phyloP scores from a whole-genome alignment of 306 rosid genomes.

The Hippophae rhamnoides region DNA sequence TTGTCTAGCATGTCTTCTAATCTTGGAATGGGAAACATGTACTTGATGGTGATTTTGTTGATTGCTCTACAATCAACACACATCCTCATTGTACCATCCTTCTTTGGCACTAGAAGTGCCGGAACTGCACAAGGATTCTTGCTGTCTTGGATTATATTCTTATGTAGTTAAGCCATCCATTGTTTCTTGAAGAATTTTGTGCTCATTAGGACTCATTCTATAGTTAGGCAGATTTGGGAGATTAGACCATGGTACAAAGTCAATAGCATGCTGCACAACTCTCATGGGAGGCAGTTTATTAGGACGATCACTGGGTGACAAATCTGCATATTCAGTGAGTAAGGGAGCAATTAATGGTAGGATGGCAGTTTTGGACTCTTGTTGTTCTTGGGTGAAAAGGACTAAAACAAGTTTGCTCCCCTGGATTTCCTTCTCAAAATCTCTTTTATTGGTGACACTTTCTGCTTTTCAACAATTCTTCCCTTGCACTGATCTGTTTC shows the following conservation, averaged over 20 bases:
- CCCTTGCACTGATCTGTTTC: too few species aligned
- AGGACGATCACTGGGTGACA: not conserved
- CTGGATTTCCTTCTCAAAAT: too few species aligned
- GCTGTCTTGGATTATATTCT: not conserved
- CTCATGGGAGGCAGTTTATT: not conserved
- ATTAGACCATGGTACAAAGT: not conserved
- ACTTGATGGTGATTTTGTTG: not conserved
- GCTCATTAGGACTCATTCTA: not conserved
- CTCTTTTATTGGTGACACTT: too few species aligned
- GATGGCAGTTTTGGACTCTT: too few species aligned
- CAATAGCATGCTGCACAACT: not conserved
- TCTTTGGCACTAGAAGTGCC: not conserved
- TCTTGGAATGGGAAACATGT: not conserved
- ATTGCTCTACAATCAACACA: not conserved
- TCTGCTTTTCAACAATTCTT: too few species aligned
- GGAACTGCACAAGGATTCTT: not conserved
- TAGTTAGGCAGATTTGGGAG: not conserved
- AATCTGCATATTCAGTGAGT: too few species aligned
- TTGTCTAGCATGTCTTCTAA: not conserved
- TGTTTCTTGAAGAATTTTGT: too few species aligned
- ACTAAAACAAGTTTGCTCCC: too few species aligned
- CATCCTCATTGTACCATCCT: not conserved
- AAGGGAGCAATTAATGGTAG: too few species aligned
- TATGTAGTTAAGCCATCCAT: not conserved
- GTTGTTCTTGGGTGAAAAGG: too few species aligned